Conservation (phyloP, 2,329 filamentous ascomycete species). For the Passalora sequoiae region DNA sequence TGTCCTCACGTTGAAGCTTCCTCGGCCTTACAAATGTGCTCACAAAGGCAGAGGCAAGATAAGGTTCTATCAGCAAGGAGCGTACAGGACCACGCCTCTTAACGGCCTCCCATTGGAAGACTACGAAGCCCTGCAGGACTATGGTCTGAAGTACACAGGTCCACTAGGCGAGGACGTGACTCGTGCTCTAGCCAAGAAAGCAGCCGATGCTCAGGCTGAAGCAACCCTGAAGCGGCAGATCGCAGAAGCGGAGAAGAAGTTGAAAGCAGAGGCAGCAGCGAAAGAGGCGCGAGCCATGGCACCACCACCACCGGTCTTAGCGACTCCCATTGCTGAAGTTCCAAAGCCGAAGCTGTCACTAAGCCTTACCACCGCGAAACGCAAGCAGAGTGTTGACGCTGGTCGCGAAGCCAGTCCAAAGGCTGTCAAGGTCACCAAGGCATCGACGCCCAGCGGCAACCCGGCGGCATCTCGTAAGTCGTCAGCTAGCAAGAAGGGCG, state of each 20-base stretch:
- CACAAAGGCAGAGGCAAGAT: constrained; percentile 48
- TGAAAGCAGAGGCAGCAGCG: constrained; percentile 11
- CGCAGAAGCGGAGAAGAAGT: constrained; percentile 10
- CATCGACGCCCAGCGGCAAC: constrained; percentile 16
- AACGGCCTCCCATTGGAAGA: constrained; percentile 29
- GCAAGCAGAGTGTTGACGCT: constrained; percentile 25
- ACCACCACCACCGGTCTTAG: constrained; percentile 12
- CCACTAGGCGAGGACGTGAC: constrained; percentile 20
- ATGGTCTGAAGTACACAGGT: constrained; percentile 31
- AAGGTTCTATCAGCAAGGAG: constrained; percentile 28
- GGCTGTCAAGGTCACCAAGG: constrained; percentile 22
- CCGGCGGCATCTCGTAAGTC: constrained; percentile 4
- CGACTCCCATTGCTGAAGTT: constrained; percentile 16
- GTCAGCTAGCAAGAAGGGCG: constrained; percentile 11
- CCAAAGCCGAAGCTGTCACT: constrained; percentile 26
- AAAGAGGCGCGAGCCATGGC: constrained; percentile 9
- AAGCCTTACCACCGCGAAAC: constrained; percentile 24
- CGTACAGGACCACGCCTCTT: constrained; percentile 25
- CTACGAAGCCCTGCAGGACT: constrained; percentile 25
- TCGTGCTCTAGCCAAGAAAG: constrained; percentile 4
- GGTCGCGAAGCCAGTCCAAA: constrained; percentile 26
- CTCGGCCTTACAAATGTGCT: constrained; percentile 53
- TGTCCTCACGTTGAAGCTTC: constrained; percentile 49
- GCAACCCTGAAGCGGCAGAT: constrained; percentile 12
- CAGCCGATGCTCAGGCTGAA: constrained; percentile 4